phyloP scores from a whole-genome alignment of 2,329 filamentous ascomycete species.

The Arthrobotrys megalospora region DNA sequence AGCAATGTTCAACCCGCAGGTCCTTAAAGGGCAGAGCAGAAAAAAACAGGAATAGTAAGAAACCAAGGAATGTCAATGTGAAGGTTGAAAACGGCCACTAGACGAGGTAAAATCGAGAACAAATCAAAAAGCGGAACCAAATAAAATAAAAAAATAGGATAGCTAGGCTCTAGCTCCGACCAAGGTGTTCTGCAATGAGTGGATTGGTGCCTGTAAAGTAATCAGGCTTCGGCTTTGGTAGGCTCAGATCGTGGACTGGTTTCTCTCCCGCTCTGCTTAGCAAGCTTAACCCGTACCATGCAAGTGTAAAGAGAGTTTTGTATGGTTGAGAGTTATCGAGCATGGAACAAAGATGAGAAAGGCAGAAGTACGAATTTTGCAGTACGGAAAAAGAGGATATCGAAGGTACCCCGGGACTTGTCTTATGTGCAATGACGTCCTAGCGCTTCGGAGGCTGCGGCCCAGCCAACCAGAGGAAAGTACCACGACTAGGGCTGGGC shows the following conservation, averaged over 20 bases:
- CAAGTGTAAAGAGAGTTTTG: conserved; percentile 6
- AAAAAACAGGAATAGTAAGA: conserved; percentile 1
- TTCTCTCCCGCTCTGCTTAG: conserved; percentile 23
- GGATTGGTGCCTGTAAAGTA: conserved; percentile 36
- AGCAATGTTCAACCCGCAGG: background rate
- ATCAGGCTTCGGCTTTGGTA: conserved; percentile 39
- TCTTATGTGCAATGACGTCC: conserved; percentile 59
- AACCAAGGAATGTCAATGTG: conserved; percentile 34
- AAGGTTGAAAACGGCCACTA: conserved; percentile 17
- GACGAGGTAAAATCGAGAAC: background rate
- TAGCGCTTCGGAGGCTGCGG: conserved; percentile 21
- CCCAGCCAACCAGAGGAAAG: conserved; percentile 41
- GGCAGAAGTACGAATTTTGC: conserved; percentile 9
- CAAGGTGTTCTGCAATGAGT: background rate
- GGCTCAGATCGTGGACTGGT: conserved; percentile 13
- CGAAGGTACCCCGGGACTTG: conserved; percentile 6
- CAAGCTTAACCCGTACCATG: conserved; percentile 25
- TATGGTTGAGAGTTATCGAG: background rate
- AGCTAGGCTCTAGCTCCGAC: conserved; percentile 12
- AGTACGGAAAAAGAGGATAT: background rate
- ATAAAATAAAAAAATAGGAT: background rate
- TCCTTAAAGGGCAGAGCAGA: conserved; percentile 6
- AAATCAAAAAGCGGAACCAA: background rate
- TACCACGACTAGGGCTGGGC: conserved; percentile 22
- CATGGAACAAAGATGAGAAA: conserved; percentile 13